Evolutionary conservation across 2,329 filamentous ascomycete species (phyloP).

Genomic region (Cladorrhinum sp.): DNA sequence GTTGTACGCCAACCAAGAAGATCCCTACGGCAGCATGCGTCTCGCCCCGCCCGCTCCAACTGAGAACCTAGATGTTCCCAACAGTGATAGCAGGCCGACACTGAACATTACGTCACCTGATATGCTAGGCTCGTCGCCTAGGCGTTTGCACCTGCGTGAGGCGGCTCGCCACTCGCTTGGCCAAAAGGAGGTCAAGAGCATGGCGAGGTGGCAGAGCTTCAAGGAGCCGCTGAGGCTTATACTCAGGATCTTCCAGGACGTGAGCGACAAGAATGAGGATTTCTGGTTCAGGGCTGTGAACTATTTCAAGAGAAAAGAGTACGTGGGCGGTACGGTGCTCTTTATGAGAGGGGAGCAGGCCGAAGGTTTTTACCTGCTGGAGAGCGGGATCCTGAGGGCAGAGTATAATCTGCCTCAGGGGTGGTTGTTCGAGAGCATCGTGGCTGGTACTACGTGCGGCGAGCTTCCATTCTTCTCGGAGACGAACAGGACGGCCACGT

Average conservation of each 20-base stretch:
- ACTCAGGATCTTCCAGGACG: conserved; percentile 88
- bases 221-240: conserved; percentile 88
- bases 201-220: conserved; percentile 77
- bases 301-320: conserved; percentile 72
- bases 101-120: conserved; percentile 36
- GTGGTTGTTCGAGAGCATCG: conserved; percentile 82
- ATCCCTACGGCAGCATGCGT: conserved; percentile 28
- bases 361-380: conserved; percentile 84
- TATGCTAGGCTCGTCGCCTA: conserved; percentile 70
- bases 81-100: conserved; percentile 20
- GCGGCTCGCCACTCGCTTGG: conserved; percentile 74
- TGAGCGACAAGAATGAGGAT: conserved; percentile 83
- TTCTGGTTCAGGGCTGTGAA: conserved; percentile 83
- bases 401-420: conserved; percentile 93
- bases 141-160: conserved; percentile 71
- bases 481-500: conserved; percentile 81
- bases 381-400: conserved; percentile 81
- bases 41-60: conserved; percentile 41
- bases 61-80: conserved; percentile 50
- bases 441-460: conserved; percentile 90
- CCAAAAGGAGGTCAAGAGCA: conserved; percentile 58
- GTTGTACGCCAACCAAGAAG: conserved; percentile 69
- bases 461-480: conserved; percentile 96
- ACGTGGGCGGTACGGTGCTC: conserved; percentile 66
- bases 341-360: conserved; percentile 76